A percentile compares a stretch with the other conserved stretches of the same genome.
Conservation (phyloP, 2,329 filamentous ascomycete genomes). For the Magnaporthiopsis poae region DNA sequence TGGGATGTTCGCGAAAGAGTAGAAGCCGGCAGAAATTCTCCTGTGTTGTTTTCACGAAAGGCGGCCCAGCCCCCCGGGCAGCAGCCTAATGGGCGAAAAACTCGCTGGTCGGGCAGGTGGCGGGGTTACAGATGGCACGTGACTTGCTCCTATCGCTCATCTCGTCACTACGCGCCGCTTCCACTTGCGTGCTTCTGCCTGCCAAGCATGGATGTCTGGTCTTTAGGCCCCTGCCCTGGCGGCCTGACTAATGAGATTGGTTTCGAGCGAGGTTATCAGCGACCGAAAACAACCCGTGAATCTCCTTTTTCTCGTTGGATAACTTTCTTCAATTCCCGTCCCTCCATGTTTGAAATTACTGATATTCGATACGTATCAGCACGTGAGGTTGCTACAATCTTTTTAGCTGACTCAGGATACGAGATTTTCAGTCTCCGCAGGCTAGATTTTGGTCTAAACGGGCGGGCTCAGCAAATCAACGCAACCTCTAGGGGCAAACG, state of each 20-base stretch:
- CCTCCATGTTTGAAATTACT: no score
- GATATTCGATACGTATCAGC: no score
- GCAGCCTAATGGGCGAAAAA: slow-evolving; percentile 7
- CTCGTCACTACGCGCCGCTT: neutral
- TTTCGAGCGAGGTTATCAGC: neutral
- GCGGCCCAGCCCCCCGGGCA: slow-evolving; percentile 1
- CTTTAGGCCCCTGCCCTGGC: neutral
- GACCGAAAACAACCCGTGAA: neutral
- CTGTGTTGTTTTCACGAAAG: slow-evolving; percentile 2
- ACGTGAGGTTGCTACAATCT: no score
- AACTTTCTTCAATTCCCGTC: neutral
- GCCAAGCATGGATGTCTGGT: neutral
- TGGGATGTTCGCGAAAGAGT: neutral
- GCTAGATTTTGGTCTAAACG: no score
- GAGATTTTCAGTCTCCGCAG: no score
- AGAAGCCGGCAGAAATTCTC: neutral
- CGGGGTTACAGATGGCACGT: slow-evolving; percentile 5
- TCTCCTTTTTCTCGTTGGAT: neutral
- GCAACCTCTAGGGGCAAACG: no score
- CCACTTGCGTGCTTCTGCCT: neutral
- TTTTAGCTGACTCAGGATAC: no score
- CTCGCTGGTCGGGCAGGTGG: slow-evolving; percentile 4
- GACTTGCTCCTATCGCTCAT: neutral
- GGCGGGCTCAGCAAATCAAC: no score
- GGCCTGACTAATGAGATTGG: neutral